A percentile compares a stretch with the other conserved stretches of the same genome.
phyloP scores from a whole-genome alignment of 2,329 filamentous ascomycete species.

The Aspergillus piperis region DNA sequence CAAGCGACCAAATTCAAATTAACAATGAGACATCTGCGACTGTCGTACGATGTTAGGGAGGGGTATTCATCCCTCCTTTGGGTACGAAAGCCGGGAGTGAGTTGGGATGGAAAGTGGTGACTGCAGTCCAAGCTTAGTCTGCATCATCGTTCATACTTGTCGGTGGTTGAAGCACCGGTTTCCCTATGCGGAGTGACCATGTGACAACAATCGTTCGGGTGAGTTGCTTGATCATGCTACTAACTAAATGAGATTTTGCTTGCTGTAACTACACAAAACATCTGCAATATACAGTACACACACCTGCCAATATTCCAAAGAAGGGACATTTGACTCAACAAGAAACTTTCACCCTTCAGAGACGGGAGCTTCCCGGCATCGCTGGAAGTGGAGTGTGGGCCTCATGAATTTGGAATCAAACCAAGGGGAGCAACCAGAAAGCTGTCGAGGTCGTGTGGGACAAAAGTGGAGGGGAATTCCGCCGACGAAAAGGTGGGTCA shows the following conservation, averaged over 20 bases:
- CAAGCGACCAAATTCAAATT: constrained; percentile 1
- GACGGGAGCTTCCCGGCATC: constrained; percentile 8
- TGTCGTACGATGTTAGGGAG: constrained; percentile 3
- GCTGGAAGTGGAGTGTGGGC: constrained; percentile 4
- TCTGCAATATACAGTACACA: too few species aligned
- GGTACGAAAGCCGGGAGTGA: constrained; percentile 3
- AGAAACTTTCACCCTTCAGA: background rate
- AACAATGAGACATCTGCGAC: background rate
- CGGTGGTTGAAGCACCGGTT: background rate
- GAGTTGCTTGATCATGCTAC: background rate
- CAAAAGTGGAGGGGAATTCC: constrained; percentile 20
- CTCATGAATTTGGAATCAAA: constrained; percentile 7
- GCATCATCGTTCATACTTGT: background rate
- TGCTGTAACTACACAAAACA: background rate
- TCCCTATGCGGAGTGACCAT: background rate
- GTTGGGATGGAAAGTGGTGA: background rate
- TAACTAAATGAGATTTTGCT: too few species aligned
- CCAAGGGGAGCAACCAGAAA: background rate
- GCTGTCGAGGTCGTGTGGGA: constrained; percentile 15
- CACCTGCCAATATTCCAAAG: background rate
- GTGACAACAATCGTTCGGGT: background rate
- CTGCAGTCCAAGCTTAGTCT: background rate
- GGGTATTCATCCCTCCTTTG: background rate
- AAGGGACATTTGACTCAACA: background rate
- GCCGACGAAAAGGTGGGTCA: constrained; percentile 20